phyloP scores from a whole-genome alignment of 192 early-diverging fungal genomes.

The Entomortierella parvispora region DNA sequence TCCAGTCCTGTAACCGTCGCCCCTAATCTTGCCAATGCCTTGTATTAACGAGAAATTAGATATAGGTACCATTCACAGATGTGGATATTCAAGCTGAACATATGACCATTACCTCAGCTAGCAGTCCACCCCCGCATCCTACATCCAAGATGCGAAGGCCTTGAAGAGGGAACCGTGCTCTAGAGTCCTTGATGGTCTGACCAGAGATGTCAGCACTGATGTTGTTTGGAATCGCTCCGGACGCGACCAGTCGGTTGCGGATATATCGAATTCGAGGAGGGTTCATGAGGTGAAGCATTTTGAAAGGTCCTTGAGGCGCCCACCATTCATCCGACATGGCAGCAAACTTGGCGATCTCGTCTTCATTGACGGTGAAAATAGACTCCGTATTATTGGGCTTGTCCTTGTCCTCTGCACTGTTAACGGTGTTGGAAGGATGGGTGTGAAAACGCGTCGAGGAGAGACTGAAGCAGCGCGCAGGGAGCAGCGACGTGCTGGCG shows the following conservation, averaged over 20 bases:
- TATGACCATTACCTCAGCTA: constrained; percentile 72
- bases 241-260: constrained; percentile 56
- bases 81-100: not conserved
- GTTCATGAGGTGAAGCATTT: constrained; percentile 85
- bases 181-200: not conserved
- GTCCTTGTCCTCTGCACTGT: too few species aligned
- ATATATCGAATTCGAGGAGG: constrained; percentile 80
- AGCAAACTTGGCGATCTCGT: constrained; percentile 82
- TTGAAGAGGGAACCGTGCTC: constrained; percentile 55
- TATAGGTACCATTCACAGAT: too few species aligned
- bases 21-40: constrained; percentile 84
- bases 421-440: too few species aligned
- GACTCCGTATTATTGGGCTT: not conserved
- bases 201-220: constrained; percentile 4
- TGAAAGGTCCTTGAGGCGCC: constrained; percentile 87
- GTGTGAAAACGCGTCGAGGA: too few species aligned
- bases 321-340: constrained; percentile 86
- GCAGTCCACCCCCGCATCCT: constrained; percentile 94
- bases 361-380: constrained; percentile 63
- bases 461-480: too few species aligned
- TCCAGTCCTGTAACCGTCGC: constrained; percentile 81
- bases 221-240: not conserved
- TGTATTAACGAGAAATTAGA: not conserved
- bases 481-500: too few species aligned
- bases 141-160: constrained; percentile 83